These are phyloP conservation scores for Amanita thiersii DNA, from an alignment of 768 basidiomycete genomes.

Conservation along the genomic window DNA sequence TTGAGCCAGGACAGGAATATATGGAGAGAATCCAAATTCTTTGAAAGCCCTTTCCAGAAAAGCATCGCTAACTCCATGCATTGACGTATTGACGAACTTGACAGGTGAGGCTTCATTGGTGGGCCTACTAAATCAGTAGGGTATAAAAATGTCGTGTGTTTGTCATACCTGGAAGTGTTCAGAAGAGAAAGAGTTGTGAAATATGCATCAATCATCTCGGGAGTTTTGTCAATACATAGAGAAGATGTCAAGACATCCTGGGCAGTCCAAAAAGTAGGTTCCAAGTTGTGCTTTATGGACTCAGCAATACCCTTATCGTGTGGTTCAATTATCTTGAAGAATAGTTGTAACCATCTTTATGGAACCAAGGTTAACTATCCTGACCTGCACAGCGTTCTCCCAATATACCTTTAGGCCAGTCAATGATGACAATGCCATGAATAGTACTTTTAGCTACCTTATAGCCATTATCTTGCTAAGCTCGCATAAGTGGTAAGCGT, in stretches of 20 bases:
- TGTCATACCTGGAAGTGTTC: slow-evolving; percentile 19
- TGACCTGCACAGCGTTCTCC: slow-evolving; percentile 82
- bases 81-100: slow-evolving; percentile 79
- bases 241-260: slow-evolving; percentile 27
- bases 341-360: not conserved
- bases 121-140: not conserved
- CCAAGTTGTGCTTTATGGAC: slow-evolving; percentile 53
- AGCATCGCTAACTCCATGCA: slow-evolving; percentile 82
- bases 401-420: slow-evolving; percentile 60
- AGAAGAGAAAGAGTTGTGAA: slow-evolving; percentile 31
- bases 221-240: slow-evolving; percentile 48
- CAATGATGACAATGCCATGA: not conserved
- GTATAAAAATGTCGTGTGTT: not conserved
- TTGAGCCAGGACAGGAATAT: slow-evolving; percentile 58
- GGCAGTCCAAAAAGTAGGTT: slow-evolving; percentile 39
- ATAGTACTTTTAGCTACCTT: slow-evolving; percentile 38
- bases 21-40: slow-evolving; percentile 49
- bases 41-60: slow-evolving; percentile 53
- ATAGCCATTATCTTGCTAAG: slow-evolving; percentile 85
- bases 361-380: slow-evolving; percentile 6
- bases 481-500: not conserved
- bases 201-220: slow-evolving; percentile 52
- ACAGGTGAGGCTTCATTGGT: slow-evolving; percentile 30
- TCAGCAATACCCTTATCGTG: slow-evolving; percentile 74
- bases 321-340: slow-evolving; percentile 67